Base-by-base conservation (phyloP, 2,329 filamentous ascomycete genomes). In the Trichoderma oligosporum region DNA sequence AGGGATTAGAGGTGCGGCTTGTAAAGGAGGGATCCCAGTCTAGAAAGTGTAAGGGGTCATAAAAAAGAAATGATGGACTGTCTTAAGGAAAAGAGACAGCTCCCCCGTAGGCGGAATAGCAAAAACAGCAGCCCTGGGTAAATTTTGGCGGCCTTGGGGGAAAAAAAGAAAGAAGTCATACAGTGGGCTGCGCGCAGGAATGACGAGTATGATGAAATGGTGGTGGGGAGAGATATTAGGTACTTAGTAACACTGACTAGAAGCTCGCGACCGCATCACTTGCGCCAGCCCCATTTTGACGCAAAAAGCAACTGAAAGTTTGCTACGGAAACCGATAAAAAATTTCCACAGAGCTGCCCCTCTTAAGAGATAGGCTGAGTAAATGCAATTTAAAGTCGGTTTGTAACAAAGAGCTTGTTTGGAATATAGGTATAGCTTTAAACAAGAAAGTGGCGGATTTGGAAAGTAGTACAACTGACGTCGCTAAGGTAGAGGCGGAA, bases 211-310 rank as follows among this genome's bases (percentile, higher is more conserved):
- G 20, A 39, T 52, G 53, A 36, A 48, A 56, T 39, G 53, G 39
- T 44, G 44, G 22, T 33, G 38, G 52, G 38, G 54, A 56, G 54
- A 44, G 44, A 24, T 41, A 47, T 38, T 45, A 29, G 31, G 53
- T 27, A 36, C n/a, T n/a, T n/a, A n/a, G n/a, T n/a, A 39, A 39
- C 7, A 51, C 52, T 55, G 16, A 55, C 52, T 55, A 25, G 58
- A 48, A 24, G n/a, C n/a, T n/a, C n/a, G n/a, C n/a, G n/a, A n/a
- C n/a, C n/a, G n/a, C n/a, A n/a, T n/a, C n/a, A n/a, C n/a, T n/a
- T n/a, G n/a, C n/a, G n/a, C n/a, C n/a, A 60, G 58, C 36, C 58
- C 48, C 56, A 58, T 47, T 31, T 31, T 55, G 16, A 41, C 52
- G 38, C 41, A 22, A 54, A 44, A 35, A 25, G 20, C 22, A 38